Evolutionary conservation across 2,329 filamentous ascomycete species (phyloP), one percentile per base, ranked within the genome.

Genomic region (Colletotrichum sp.): DNA sequence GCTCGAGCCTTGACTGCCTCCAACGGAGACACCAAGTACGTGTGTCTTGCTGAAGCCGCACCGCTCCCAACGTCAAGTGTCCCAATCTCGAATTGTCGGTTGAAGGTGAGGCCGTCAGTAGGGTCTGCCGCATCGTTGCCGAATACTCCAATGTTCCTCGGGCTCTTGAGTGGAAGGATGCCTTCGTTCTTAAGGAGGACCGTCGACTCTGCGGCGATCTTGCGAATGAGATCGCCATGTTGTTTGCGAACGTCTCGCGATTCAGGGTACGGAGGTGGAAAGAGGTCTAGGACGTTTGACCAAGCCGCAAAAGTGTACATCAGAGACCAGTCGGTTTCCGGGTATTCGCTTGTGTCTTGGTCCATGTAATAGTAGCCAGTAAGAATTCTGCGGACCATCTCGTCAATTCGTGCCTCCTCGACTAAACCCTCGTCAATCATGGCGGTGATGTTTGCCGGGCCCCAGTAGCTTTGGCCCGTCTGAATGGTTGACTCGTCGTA

Each of bases 51-150:
- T 4, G 89, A 88, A 13, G 92, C 92, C 26, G 89, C 91, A 1
- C 93, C 92, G 90, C 92, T 93, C 59, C 92, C 93, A 90, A 94
- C 93, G 26, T 91, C 92, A 8, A 95, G 86, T 0, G 92, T 90
- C 13, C 92, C 92, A 21, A 86, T 85, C 78, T 91, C 88, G 79
- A 93, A 95, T 8, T 89, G 90, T 8, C 89, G 86, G 16, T 69
- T 68, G 6, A 69, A 76, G 13, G 69, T 67, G 6, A 63, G 62
- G 2, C 74, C 74, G 16, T 76, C 63, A 30, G 62, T 32, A 3
- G 73, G 73, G 80, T 95, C 93, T 4, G 79, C 79, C 80, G 93
- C 95, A 10, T 89, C 86, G 81, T 95, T 95, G 6, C 93, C 93
- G 76, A 95, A 91, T 69, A 93, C 85, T 7, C 89, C 91, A 9